These are phyloP conservation scores for Cerioporus squamosus DNA, from an alignment of 1,284 basidiomycete genomes.

Conservation along the genomic window DNA sequence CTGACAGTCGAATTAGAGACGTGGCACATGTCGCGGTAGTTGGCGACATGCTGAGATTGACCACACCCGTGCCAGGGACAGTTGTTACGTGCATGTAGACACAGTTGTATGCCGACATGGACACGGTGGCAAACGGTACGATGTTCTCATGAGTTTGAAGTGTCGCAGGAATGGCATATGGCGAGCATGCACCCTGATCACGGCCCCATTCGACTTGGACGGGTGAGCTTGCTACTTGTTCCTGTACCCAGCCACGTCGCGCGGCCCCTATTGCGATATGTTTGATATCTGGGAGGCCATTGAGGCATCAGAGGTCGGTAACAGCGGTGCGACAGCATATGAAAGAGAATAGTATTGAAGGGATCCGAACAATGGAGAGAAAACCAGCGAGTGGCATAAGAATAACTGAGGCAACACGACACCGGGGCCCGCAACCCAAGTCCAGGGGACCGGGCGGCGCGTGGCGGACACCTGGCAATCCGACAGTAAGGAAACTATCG, in stretches of 20 bases:
- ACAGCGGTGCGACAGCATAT: too few species aligned
- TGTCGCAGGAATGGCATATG: not conserved
- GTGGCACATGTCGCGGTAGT: too few species aligned
- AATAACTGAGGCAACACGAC: constrained; percentile 16
- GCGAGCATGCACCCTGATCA: not conserved
- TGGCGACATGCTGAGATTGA: too few species aligned
- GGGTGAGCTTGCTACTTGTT: not conserved
- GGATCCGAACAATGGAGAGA: not conserved
- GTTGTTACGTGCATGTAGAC: too few species aligned
- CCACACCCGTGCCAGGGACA: too few species aligned
- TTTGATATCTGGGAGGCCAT: not conserved
- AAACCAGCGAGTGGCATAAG: constrained; percentile 10
- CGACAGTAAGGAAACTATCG: constrained; percentile 23
- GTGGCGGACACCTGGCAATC: constrained; percentile 2
- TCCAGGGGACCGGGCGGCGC: constrained; percentile 10
- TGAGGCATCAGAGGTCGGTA: not conserved
- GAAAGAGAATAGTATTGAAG: too few species aligned
- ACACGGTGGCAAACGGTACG: too few species aligned
- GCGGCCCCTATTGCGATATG: not conserved
- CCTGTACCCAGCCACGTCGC: not conserved
- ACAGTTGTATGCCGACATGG: too few species aligned
- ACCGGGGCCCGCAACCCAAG: constrained; percentile 15
- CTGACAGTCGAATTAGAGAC: not conserved
- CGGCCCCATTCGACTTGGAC: not conserved
- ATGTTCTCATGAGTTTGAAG: too few species aligned